These are phyloP conservation scores for Polygonum maritimum DNA, from an alignment of 148 eudicot species.

Conservation along the genomic window DNA sequence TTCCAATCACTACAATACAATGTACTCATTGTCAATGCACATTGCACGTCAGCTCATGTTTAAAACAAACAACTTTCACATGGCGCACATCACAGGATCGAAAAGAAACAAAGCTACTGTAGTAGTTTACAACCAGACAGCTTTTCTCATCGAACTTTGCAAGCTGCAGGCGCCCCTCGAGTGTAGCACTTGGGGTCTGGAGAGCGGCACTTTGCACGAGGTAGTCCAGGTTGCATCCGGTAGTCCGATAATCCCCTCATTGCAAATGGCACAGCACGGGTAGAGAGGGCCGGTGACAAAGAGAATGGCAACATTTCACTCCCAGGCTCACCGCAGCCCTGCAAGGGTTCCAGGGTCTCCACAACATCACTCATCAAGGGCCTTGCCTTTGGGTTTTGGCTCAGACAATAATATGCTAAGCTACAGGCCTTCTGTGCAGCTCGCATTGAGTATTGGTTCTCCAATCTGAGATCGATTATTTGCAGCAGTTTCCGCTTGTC, in stretches of 20 bases:
- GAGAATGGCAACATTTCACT: slow-evolving; percentile 31
- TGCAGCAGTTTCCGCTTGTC: slow-evolving; percentile 81
- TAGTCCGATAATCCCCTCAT: slow-evolving; percentile 33
- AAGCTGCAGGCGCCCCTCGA: slow-evolving; percentile 69
- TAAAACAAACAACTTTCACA: slow-evolving; percentile 1
- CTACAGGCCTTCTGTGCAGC: slow-evolving; percentile 98
- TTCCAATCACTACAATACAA: slow-evolving; percentile 2
- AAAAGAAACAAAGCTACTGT: not conserved
- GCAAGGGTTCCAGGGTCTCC: slow-evolving; percentile 87
- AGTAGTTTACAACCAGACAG: slow-evolving; percentile 1
- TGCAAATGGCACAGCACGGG: slow-evolving; percentile 34
- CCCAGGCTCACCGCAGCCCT: slow-evolving; percentile 32
- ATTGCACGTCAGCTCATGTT: not conserved
- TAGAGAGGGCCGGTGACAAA: slow-evolving; percentile 12
- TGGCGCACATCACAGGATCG: slow-evolving; percentile 1
- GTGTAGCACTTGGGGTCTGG: slow-evolving; percentile 61
- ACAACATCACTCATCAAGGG: slow-evolving; percentile 98
- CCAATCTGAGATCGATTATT: slow-evolving; percentile 89
- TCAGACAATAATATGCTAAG: slow-evolving; percentile 87
- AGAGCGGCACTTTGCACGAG: slow-evolving; percentile 49
- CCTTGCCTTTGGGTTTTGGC: slow-evolving; percentile 96
- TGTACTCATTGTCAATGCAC: slow-evolving; percentile 8
- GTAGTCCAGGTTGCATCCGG: slow-evolving; percentile 39
- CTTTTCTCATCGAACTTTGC: slow-evolving; percentile 69
- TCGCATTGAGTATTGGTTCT: slow-evolving; percentile 71